Base-by-base conservation (phyloP, 139 green algal species). In the Yamagishiella unicocca region DNA sequence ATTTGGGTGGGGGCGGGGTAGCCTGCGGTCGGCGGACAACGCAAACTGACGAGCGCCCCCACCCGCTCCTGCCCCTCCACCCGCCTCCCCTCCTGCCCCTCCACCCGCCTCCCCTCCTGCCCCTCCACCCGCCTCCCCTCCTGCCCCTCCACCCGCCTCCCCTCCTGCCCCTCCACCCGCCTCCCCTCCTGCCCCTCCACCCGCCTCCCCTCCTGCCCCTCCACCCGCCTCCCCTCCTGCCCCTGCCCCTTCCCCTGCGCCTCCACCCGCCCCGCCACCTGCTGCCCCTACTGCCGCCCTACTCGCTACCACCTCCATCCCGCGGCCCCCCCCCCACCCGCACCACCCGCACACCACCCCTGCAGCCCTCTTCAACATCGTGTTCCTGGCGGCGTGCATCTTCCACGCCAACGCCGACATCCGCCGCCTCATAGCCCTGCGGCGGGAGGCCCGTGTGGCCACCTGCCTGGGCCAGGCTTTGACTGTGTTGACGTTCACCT, bases 401-500 rank as follows among this genome's bases (percentile, higher is more conserved):
- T 12, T 74, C 19, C 37, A n/a, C 25, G 38, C 27, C 38, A 84
- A 84, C 61, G 27, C 55, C 12, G 78, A 61, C 78, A 62, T 84
- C 25, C 78, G 78, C 14, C 76, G 76, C 17, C 35, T 72, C 53
- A 71, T 83, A 2, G 76, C 76, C 37, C 35, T 83, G 76, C 54
- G 76, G 35, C 35, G 54, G 35, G 76, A 83, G 54, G 37, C 54
- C 8, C 21, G 54, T 2, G 33, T 24, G 35, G 38, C 24, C 21
- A 8, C 37, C 6, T 83, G 76, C 76, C 1, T 71, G 12, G 19
- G 22, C 19, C 54, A 71, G 53, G 76, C 76, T 19, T 29, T 45
- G 27, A 17, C 22, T 1, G 78, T 84, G 78, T 12, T 27, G 58
- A 29, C 19, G 31, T 37, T 70, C 19, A 25, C 58, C 17, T 8